phyloP scores from a whole-genome alignment of 495 filamentous ascomycete genomes.

The Aspergillus taichungensis region DNA sequence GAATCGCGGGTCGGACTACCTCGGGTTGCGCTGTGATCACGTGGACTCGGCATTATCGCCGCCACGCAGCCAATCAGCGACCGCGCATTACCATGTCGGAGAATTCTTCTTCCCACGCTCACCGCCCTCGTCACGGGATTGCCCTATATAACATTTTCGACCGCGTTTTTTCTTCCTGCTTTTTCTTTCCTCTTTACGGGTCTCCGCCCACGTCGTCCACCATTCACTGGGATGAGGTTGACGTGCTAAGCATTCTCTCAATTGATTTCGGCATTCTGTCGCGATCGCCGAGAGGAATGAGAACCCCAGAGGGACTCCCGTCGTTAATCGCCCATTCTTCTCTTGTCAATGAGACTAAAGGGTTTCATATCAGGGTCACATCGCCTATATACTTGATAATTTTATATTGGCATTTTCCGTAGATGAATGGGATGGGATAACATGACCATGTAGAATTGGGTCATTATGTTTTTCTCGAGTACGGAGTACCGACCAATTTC shows the following conservation, averaged over 20 bases:
- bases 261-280: constrained; percentile 45
- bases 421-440: too few species aligned
- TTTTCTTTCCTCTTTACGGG: constrained; percentile 28
- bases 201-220: constrained; percentile 40
- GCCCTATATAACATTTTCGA: not conserved
- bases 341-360: constrained; percentile 38
- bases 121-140: constrained; percentile 1
- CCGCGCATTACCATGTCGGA: constrained; percentile 27
- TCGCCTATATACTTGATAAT: constrained; percentile 6
- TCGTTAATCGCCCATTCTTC: constrained; percentile 52
- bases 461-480: too few species aligned
- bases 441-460: too few species aligned
- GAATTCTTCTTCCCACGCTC: constrained; percentile 29
- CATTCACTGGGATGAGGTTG: constrained; percentile 34
- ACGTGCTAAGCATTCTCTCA: constrained; percentile 33
- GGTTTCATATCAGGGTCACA: constrained; percentile 50
- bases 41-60: constrained; percentile 11
- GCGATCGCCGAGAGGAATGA: constrained; percentile 29
- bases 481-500: too few species aligned
- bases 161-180: constrained; percentile 10
- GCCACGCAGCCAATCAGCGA: constrained; percentile 27
- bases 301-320: constrained; percentile 43
- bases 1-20: constrained; percentile 38
- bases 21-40: constrained; percentile 33
- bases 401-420: too few species aligned